These are phyloP conservation scores for Colletotrichum cuscutae DNA, from an alignment of 2,329 filamentous ascomycete genomes.

Conservation along the genomic window DNA sequence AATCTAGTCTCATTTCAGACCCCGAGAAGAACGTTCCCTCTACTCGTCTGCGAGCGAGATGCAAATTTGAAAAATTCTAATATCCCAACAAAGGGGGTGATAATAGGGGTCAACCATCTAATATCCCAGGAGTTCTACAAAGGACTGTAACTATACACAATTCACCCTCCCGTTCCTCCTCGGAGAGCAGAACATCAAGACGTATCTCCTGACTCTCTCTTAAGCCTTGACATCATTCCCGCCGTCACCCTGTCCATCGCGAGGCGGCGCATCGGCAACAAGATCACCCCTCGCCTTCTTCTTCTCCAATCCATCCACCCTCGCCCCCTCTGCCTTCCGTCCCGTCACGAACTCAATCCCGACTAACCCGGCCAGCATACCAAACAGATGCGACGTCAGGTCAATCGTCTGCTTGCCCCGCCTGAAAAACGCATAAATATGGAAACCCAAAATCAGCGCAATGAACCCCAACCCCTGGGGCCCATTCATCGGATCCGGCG, in stretches of 20 bases:
- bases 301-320: constrained; percentile 14
- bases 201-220: not conserved
- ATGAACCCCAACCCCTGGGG: constrained; percentile 66
- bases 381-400: constrained; percentile 63
- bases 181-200: not conserved
- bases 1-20: not conserved
- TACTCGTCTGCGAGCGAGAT: not conserved
- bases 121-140: not conserved
- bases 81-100: not conserved
- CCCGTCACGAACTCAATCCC: constrained; percentile 47
- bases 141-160: not conserved
- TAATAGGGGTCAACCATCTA: not conserved
- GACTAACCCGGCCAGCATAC: constrained; percentile 58
- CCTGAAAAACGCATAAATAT: constrained; percentile 59
- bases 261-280: constrained; percentile 20
- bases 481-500: constrained; percentile 61
- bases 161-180: not conserved
- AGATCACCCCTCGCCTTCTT: constrained; percentile 10
- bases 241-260: not conserved
- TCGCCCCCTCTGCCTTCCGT: constrained; percentile 40
- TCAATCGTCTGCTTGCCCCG: constrained; percentile 56
- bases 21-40: not conserved
- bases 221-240: not conserved
- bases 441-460: constrained; percentile 59
- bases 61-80: not conserved